These are phyloP conservation scores for Elsinoe ampelina DNA, from an alignment of 2,329 filamentous ascomycete species.

Conservation along the genomic window DNA sequence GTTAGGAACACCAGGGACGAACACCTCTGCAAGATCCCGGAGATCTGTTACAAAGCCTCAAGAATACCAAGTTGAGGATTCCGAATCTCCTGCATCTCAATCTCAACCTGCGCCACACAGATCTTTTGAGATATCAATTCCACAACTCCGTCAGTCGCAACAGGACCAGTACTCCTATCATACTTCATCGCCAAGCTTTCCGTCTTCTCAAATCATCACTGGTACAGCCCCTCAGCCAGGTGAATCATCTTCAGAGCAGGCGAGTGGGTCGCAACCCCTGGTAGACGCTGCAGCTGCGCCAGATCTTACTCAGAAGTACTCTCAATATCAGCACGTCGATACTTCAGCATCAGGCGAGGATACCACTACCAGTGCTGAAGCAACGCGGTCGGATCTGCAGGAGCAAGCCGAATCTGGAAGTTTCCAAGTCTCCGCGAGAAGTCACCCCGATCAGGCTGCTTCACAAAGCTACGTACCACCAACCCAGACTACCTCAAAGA, in stretches of 20 bases:
- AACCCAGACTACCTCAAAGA: constrained; percentile 5
- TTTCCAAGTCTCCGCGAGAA: constrained; percentile 19
- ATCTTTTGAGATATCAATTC: background rate
- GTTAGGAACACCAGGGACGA: background rate
- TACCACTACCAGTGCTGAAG: background rate
- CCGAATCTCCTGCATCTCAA: background rate
- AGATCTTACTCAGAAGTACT: constrained; percentile 16
- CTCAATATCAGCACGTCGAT: constrained; percentile 14
- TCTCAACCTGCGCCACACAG: background rate
- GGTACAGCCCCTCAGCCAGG: constrained; percentile 13
- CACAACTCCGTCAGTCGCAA: background rate
- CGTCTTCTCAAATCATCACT: constrained; percentile 15
- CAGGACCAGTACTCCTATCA: constrained; percentile 10
- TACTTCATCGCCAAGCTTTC: constrained; percentile 6
- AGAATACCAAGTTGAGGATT: background rate
- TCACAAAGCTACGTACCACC: constrained; percentile 10
- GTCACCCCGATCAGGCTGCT: constrained; percentile 16
- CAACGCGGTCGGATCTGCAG: constrained; percentile 10
- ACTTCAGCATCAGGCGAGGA: constrained; percentile 7
- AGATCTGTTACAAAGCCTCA: too few relatives aligned
- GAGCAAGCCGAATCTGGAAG: background rate
- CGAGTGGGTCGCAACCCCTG: background rate
- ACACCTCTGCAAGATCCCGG: too few relatives aligned
- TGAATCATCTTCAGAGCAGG: background rate
- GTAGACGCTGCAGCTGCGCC: constrained; percentile 16